These are phyloP conservation scores for Macaranga tanarius DNA, from an alignment of 441 rosid species.

Conservation along the genomic window DNA sequence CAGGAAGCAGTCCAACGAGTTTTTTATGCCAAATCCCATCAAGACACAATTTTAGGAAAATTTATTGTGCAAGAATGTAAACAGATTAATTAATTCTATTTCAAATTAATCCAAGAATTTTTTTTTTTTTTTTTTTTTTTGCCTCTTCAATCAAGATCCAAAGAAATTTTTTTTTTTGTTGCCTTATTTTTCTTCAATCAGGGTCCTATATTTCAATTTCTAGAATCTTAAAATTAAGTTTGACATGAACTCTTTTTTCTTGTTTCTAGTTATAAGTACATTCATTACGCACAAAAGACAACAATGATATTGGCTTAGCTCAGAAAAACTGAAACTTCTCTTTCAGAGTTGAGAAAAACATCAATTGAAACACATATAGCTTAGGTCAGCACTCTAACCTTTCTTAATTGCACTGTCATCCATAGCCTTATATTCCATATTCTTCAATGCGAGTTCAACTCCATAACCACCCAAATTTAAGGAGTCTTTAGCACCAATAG, in stretches of 20 bases:
- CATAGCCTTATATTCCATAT: constrained; percentile 99
- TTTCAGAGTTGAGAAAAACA: constrained; percentile 3
- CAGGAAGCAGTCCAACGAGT: neutral
- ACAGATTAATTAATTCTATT: neutral
- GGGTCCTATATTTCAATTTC: neutral
- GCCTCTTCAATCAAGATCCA: neutral
- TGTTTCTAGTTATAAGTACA: neutral
- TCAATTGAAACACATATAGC: neutral
- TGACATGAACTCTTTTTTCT: neutral
- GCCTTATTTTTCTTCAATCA: neutral
- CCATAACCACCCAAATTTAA: constrained; percentile 98
- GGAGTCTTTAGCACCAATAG: constrained; percentile 73
- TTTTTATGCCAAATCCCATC: neutral
- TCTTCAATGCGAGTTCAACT: constrained; percentile 98
- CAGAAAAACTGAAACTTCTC: neutral
- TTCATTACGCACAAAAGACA: neutral
- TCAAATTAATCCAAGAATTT: neutral
- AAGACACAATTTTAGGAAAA: neutral
- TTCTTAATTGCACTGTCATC: constrained; percentile 94
- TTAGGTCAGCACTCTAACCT: constrained; percentile 47
- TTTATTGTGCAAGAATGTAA: neutral
- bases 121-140: neutral
- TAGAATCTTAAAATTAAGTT: neutral
- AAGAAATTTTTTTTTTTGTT: neutral
- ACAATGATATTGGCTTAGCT: neutral